phyloP scores from a whole-genome alignment of 2,329 filamentous ascomycete species.

The Penicillium digitatum region DNA sequence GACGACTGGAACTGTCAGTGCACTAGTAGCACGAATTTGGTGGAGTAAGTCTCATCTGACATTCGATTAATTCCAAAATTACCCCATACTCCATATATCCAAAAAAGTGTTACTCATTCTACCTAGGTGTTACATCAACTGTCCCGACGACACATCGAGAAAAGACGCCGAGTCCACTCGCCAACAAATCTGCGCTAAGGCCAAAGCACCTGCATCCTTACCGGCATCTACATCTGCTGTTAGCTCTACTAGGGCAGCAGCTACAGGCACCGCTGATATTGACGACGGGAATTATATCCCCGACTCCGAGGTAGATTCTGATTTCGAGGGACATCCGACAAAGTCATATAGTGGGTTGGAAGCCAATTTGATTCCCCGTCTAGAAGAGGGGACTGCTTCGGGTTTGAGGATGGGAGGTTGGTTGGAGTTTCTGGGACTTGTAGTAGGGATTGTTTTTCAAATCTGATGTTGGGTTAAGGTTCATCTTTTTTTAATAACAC shows the following conservation, averaged over 20 bases:
- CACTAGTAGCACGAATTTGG: slow-evolving; percentile 1
- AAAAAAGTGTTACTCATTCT: background rate
- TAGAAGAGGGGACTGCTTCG: slow-evolving; percentile 1
- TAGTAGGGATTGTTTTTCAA: slow-evolving; percentile 3
- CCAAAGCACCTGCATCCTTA: background rate
- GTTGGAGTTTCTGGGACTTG: slow-evolving; percentile 5
- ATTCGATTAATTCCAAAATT: background rate
- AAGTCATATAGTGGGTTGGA: slow-evolving; percentile 1
- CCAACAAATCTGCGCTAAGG: slow-evolving; percentile 3
- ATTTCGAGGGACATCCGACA: background rate
- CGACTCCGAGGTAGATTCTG: background rate
- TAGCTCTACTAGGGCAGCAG: background rate
- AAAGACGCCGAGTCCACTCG: background rate
- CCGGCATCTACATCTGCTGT: background rate
- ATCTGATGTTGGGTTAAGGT: background rate
- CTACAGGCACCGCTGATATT: background rate
- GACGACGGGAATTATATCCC: background rate
- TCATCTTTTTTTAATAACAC: background rate
- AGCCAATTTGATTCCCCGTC: background rate
- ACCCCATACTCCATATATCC: background rate
- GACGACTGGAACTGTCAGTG: slow-evolving; percentile 8
- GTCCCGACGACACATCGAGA: background rate
- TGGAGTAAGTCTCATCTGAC: background rate
- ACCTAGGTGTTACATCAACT: slow-evolving; percentile 9
- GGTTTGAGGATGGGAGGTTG: background rate